Base-by-base conservation (phyloP, 2,329 filamentous ascomycete species). In the Exophiala viscosa region DNA sequence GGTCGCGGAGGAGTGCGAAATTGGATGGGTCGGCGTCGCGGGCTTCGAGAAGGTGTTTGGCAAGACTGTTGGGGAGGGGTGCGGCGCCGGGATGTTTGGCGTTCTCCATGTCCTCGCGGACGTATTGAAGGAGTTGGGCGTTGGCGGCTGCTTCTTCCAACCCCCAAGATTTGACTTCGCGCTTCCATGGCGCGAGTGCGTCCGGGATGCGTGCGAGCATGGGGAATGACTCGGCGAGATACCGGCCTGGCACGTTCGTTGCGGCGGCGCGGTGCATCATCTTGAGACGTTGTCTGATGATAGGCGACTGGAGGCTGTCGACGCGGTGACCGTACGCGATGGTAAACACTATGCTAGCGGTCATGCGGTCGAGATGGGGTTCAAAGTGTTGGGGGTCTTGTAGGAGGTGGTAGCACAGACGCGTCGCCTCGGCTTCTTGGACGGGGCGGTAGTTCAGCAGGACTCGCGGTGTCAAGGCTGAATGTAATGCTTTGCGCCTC, bases 391-490 rank as follows among this genome's bases (percentile, higher is more conserved):
- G 36, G 3, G 69, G 69, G 0, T 59, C 43, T 3, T 54, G 48
- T 13, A 69, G 43, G 9, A 74, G 54, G 43, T 69, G 67, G 6
- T 61, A 53, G 5, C 69, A 57, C 23, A 69, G 51, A 15, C 64
- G 57, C 6, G 60, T 50, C 8, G 61, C 64, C 54, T 72, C 71
- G 14, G 64, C 54, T 8, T 59, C 52, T 46, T 69, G 67, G 20
- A 64, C 61, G 0, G 59, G 55, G 35, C 67, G 62, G 52, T 70
- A 70, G 48, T 67, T 67, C 17, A 65, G 63, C 10, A 70, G 45
- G 9, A 64, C 60, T 43, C 68, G 69, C 3, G 73, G 71, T 5
- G 71, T 76, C 18, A 80, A 66, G 6, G 76, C 72, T 31, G 73
- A 69, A 45, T 71, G 67, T 60, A 69, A 60, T 9, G 71, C 55